Evolutionary conservation across 768 basidiomycete genomes (phyloP).

Genomic region (Inosperma sp.): DNA sequence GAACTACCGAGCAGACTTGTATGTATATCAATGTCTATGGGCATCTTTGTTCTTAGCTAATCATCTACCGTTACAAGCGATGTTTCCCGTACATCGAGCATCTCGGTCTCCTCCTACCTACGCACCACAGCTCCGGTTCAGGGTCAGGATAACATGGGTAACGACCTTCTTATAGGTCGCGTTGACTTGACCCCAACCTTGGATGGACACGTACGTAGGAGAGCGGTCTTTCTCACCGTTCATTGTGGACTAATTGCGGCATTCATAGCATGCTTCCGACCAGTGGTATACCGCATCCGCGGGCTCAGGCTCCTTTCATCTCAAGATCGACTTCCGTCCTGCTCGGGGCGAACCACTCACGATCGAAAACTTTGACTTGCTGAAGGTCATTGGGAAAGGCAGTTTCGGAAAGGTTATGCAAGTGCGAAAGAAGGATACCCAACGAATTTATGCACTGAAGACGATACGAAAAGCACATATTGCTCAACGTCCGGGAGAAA

Average conservation of each 20-base stretch:
- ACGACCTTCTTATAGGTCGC: slow-evolving; percentile 91
- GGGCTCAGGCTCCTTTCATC: slow-evolving; percentile 88
- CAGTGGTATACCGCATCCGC: slow-evolving; percentile 85
- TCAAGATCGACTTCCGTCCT: slow-evolving; percentile 93
- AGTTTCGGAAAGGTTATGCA: slow-evolving; percentile 99
- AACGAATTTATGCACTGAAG: slow-evolving; percentile 96
- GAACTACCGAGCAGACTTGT: slow-evolving; percentile 97
- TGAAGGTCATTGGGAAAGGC: slow-evolving; percentile 98
- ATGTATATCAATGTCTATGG: slow-evolving; percentile 32
- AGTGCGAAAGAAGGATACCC: slow-evolving; percentile 97
- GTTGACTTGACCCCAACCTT: slow-evolving; percentile 83
- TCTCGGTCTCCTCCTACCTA: slow-evolving; percentile 88
- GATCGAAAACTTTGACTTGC: slow-evolving; percentile 95
- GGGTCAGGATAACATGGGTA: slow-evolving; percentile 92
- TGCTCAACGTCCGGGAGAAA: slow-evolving; percentile 92
- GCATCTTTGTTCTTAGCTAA: background rate
- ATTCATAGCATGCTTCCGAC: slow-evolving; percentile 69
- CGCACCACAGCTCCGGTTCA: slow-evolving; percentile 69
- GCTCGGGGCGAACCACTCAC: slow-evolving; percentile 77
- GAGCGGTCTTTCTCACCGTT: slow-evolving; percentile 6
- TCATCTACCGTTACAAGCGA: slow-evolving; percentile 51
- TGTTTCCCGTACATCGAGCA: slow-evolving; percentile 89
- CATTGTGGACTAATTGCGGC: slow-evolving; percentile 12
- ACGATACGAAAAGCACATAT: slow-evolving; percentile 98
- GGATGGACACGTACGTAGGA: slow-evolving; percentile 60